Percentiles rank a stretch among this genome's conserved stretches.
phyloP scores from a whole-genome alignment of 2,329 filamentous ascomycete genomes.

The Clarireedia monteithiana region DNA sequence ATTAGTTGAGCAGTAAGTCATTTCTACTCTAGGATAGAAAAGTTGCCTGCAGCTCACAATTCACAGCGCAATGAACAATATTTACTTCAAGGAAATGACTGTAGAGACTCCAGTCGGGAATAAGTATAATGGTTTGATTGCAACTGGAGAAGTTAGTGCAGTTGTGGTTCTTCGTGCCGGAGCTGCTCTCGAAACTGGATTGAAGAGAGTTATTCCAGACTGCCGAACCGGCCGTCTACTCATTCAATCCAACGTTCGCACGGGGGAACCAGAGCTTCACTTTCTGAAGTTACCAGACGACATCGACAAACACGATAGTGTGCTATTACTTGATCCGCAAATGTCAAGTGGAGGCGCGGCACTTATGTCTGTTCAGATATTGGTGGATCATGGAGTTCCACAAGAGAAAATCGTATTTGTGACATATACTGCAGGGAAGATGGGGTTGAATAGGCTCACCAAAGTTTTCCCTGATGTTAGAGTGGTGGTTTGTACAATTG shows the following conservation, averaged over 20 bases:
- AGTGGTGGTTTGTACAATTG: constrained; percentile 76
- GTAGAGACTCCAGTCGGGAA: constrained; percentile 66
- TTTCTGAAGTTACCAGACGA: constrained; percentile 73
- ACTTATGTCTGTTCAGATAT: constrained; percentile 92
- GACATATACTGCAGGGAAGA: constrained; percentile 80
- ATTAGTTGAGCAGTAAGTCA: constrained; percentile 64
- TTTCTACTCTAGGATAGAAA: not conserved
- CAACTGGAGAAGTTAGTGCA: constrained; percentile 70
- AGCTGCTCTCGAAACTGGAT: constrained; percentile 76
- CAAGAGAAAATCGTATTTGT: constrained; percentile 85
- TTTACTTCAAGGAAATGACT: constrained; percentile 55
- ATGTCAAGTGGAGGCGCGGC: constrained; percentile 84
- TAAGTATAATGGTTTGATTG: constrained; percentile 62
- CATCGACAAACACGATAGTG: constrained; percentile 67
- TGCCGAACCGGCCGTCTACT: constrained; percentile 82
- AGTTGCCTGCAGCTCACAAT: constrained; percentile 8
- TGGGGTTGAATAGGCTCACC: constrained; percentile 76
- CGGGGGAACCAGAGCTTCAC: constrained; percentile 87
- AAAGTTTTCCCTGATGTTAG: constrained; percentile 83
- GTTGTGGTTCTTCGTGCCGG: constrained; percentile 86
- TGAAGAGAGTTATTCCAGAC: constrained; percentile 87
- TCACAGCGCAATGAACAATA: constrained; percentile 66
- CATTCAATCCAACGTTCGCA: constrained; percentile 80
- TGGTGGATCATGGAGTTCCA: constrained; percentile 85
- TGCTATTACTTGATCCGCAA: constrained; percentile 84